Percentiles rank a stretch among this genome's conserved stretches.
These are phyloP conservation scores for Ustilago trichophora DNA, from an alignment of 1,284 basidiomycete genomes.

Conservation along the genomic window DNA sequence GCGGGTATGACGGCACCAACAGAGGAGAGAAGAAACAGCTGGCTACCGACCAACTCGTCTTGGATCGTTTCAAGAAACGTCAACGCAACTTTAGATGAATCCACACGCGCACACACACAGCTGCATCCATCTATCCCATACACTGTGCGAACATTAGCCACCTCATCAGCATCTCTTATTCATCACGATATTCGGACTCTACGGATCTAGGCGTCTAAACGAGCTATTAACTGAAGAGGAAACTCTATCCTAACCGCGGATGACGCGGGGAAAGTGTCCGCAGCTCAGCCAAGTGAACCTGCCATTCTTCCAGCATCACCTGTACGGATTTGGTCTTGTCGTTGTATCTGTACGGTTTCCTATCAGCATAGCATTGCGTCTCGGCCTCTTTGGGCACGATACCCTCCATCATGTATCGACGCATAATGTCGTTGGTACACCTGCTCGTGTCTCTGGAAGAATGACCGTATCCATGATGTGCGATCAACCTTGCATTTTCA, in stretches of 20 bases:
- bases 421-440: neutral
- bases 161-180: too few relatives aligned
- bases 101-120: neutral
- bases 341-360: constrained; percentile 21
- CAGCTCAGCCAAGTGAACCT: constrained; percentile 6
- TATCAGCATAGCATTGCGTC: constrained; percentile 29
- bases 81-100: constrained; percentile 21
- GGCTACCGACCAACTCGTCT: constrained; percentile 88
- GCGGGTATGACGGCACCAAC: neutral
- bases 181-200: too few relatives aligned
- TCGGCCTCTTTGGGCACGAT: constrained; percentile 10
- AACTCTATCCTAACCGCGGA: neutral
- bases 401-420: constrained; percentile 27
- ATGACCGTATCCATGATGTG: constrained; percentile 40
- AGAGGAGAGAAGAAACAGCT: constrained; percentile 75
- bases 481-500: constrained; percentile 29
- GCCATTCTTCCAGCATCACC: neutral
- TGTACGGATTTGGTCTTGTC: neutral
- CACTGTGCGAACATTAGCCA: too few relatives aligned
- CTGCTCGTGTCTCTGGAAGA: constrained; percentile 4
- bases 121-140: too few relatives aligned
- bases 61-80: constrained; percentile 68
- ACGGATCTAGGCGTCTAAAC: too few relatives aligned
- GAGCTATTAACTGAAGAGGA: too few relatives aligned
- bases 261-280: neutral